Evolutionary conservation across 2,329 filamentous ascomycete species (phyloP).

Genomic region (Fusarium sp.): DNA sequence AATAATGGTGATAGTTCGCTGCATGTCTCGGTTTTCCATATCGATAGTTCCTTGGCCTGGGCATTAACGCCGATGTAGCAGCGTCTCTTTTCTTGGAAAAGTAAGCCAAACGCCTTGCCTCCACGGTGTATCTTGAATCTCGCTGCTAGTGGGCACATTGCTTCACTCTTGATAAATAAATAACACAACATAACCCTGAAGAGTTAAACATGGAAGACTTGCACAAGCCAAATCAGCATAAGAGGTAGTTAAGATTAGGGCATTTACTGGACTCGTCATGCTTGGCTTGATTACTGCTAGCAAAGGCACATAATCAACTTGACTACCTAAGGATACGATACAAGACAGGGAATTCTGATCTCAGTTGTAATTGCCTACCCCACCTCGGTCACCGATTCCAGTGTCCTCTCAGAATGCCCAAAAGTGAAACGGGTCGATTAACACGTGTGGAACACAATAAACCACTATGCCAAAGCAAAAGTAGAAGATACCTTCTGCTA

Average conservation of each 20-base stretch:
- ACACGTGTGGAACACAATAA: too few relatives aligned
- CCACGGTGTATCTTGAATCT: not conserved
- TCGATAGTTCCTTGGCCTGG: not conserved
- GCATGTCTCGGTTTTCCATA: not conserved
- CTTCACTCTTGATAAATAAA: not conserved
- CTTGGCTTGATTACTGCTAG: not conserved
- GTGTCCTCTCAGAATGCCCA: not conserved
- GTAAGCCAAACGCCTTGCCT: not conserved
- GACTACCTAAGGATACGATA: not conserved
- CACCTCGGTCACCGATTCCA: not conserved
- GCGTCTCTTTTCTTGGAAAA: not conserved
- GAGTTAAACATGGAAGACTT: not conserved
- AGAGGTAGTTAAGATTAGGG: not conserved
- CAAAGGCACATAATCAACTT: not conserved
- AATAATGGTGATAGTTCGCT: not conserved
- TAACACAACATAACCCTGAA: not conserved
- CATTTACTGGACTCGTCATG: not conserved
- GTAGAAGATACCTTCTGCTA: too few relatives aligned
- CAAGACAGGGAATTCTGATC: not conserved
- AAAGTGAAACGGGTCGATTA: not conserved
- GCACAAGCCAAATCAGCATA: not conserved
- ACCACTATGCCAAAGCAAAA: too few relatives aligned
- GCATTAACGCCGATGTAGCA: not conserved
- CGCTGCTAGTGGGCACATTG: not conserved
- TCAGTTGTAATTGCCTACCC: not conserved